Evolutionary conservation across 805 yeast genomes (phyloP).

Genomic region (Yarrowia divulgata): DNA sequence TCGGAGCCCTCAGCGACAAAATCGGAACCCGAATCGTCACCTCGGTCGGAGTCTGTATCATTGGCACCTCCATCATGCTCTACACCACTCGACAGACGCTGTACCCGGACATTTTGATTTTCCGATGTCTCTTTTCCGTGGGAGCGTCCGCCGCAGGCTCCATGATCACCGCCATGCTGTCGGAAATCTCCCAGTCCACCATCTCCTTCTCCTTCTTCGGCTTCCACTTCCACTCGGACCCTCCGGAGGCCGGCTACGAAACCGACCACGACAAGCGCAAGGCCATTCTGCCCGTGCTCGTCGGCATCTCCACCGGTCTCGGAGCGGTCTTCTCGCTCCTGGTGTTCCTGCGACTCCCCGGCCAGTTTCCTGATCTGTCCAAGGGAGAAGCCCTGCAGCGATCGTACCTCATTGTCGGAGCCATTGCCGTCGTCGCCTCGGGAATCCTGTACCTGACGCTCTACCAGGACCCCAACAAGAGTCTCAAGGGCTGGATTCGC

Average conservation of each 20-base stretch:
- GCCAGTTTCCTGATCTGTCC: constrained; percentile 54
- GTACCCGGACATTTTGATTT: constrained; percentile 59
- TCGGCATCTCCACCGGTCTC: constrained; percentile 68
- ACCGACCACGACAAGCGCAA: constrained; percentile 50
- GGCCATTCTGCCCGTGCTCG: constrained; percentile 65
- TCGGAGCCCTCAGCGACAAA: constrained; percentile 69
- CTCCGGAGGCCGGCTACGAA: constrained; percentile 38
- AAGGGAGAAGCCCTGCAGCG: constrained; percentile 55
- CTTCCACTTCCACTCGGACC: constrained; percentile 49
- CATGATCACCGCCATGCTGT: constrained; percentile 66
- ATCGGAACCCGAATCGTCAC: constrained; percentile 66
- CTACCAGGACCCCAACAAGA: constrained; percentile 55
- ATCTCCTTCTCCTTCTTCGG: constrained; percentile 35
- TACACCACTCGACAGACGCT: constrained; percentile 58
- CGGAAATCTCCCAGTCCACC: constrained; percentile 55
- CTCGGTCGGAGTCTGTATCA: constrained; percentile 56
- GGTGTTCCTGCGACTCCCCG: constrained; percentile 64
- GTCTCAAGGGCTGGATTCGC: constrained; percentile 48
- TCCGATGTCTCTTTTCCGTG: constrained; percentile 64
- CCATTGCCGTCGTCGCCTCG: constrained; percentile 53
- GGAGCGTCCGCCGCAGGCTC: constrained; percentile 65
- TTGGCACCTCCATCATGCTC: constrained; percentile 58
- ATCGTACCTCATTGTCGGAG: constrained; percentile 61
- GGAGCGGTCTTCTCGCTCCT: constrained; percentile 73
- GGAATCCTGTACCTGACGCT: constrained; percentile 43